Evolutionary conservation across 192 early-diverging fungal species (phyloP), one percentile per base, ranked within the genome.

Genomic region (Globomyces pollinis-pini): DNA sequence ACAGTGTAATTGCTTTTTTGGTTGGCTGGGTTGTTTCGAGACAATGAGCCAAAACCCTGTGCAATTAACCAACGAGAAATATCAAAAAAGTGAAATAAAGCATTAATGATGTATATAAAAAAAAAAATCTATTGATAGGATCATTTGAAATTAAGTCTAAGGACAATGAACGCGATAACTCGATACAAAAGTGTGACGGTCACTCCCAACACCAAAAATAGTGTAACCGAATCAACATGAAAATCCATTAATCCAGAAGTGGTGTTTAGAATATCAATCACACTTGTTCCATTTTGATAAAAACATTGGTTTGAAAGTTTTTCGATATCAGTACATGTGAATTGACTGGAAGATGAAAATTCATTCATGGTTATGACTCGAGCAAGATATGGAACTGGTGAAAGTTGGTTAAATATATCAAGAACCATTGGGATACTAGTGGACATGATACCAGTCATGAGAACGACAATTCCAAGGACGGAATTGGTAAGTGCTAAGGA

Each of bases 401-500:
- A 71, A 6, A 62, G 29, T 59, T 65, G 65, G 57, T 74, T 77
- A 53, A 77, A 20, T 12, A 35, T 29, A 18, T 65, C 56, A 1
- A 77, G 38, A 59, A 77, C 51, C 8, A 38, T 29, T 4, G 71
- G 68, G 60, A 68, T 61, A 20, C 41, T 60, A 31, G 67, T 57
- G 30, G 66, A 58, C 26, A 71, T 63, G 32, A 70, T 63, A 1
- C 65, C 64, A 13, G 67, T 26, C 16, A 50, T 29, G 28, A 70
- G 42, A 34, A 31, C 62, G 13, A 66, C 30, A 11, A 77, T 29
- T 7, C 60, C 50, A 36, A 74, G 63, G 24, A 77, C 23, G 3
- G 68, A 63, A 34, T 64, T 61, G 57, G 65, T 77, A 30, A 69
- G 32, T 55, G 69, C 67, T 3, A 77, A 68, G 2, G 63, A 55